phyloP scores from a whole-genome alignment of 768 basidiomycete genomes.

The Tricholoma flavovirens region DNA sequence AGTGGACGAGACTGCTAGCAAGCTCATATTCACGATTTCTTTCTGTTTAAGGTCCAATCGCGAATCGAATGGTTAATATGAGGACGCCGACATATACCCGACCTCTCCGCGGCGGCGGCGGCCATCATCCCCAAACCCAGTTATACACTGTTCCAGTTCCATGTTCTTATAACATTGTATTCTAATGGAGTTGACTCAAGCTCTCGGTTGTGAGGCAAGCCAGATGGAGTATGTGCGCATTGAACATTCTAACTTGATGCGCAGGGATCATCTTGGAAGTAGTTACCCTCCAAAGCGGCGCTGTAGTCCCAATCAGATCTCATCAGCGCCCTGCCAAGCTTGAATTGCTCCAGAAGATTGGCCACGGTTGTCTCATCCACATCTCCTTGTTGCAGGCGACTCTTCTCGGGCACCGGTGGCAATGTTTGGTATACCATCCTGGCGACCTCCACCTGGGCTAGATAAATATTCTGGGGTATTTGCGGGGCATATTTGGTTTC shows the following conservation, averaged over 20 bases:
- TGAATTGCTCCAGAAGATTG: constrained; percentile 44
- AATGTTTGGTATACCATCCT: constrained; percentile 59
- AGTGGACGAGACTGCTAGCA: too few relatives aligned
- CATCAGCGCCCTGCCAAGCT: constrained; percentile 37
- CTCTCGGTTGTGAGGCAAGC: not conserved
- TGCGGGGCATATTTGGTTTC: constrained; percentile 49
- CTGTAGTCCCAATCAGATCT: constrained; percentile 35
- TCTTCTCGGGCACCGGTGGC: constrained; percentile 52
- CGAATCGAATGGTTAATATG: too few relatives aligned
- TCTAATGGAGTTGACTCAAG: not conserved
- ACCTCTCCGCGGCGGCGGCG: too few relatives aligned
- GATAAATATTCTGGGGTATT: constrained; percentile 43
- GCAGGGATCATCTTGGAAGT: constrained; percentile 60
- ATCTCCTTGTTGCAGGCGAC: constrained; percentile 27
- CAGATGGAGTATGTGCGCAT: not conserved
- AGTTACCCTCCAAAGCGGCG: constrained; percentile 54
- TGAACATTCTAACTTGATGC: constrained; percentile 14
- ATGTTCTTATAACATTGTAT: not conserved
- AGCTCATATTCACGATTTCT: too few relatives aligned
- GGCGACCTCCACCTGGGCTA: constrained; percentile 58
- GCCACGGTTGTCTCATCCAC: constrained; percentile 38
- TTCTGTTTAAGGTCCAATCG: too few relatives aligned
- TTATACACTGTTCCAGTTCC: too few relatives aligned
- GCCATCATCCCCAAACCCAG: too few relatives aligned
- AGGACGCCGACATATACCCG: too few relatives aligned